Evolutionary conservation across 2,329 filamentous ascomycete species (phyloP).

Genomic region (Ophiostoma australiae): DNA sequence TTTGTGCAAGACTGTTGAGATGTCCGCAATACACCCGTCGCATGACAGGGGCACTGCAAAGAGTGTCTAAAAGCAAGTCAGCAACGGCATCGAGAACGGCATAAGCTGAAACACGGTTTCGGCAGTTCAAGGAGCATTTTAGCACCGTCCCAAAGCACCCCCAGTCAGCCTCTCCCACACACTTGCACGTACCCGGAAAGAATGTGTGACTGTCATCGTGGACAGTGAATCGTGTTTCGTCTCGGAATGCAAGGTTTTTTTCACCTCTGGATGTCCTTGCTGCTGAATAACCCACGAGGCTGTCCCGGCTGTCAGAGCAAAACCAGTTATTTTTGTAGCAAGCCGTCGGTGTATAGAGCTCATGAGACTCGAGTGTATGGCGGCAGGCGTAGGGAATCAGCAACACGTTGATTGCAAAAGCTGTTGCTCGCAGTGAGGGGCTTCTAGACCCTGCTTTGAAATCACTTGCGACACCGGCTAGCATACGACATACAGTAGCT

Average conservation of each 20-base stretch:
- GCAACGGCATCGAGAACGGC: conserved; percentile 15
- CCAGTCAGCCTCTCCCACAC: conserved; percentile 12
- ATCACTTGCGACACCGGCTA: conserved; percentile 21
- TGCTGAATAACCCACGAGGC: conserved; percentile 13
- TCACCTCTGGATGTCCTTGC: neutral
- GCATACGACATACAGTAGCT: neutral
- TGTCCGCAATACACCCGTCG: conserved; percentile 79
- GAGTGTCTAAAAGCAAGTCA: conserved; percentile 58
- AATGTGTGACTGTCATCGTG: conserved; percentile 43
- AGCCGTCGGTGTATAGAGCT: neutral
- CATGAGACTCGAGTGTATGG: neutral
- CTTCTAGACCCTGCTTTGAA: conserved; percentile 19
- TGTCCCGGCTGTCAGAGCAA: conserved; percentile 19
- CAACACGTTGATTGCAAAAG: neutral
- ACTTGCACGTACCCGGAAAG: conserved; percentile 40
- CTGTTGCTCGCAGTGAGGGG: conserved; percentile 2
- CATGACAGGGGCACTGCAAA: conserved; percentile 95
- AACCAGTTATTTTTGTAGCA: conserved; percentile 16
- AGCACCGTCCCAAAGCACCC: neutral
- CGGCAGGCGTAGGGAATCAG: neutral
- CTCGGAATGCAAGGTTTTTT: neutral
- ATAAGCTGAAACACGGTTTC: neutral
- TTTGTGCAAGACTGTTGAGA: conserved; percentile 72
- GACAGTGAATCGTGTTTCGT: conserved; percentile 11
- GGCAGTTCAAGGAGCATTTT: neutral